A percentile compares a stretch with the other conserved stretches of the same genome.
These are phyloP conservation scores for Globisporangium viniferum DNA, from an alignment of 352 stramenopile genomes.

Conservation along the genomic window DNA sequence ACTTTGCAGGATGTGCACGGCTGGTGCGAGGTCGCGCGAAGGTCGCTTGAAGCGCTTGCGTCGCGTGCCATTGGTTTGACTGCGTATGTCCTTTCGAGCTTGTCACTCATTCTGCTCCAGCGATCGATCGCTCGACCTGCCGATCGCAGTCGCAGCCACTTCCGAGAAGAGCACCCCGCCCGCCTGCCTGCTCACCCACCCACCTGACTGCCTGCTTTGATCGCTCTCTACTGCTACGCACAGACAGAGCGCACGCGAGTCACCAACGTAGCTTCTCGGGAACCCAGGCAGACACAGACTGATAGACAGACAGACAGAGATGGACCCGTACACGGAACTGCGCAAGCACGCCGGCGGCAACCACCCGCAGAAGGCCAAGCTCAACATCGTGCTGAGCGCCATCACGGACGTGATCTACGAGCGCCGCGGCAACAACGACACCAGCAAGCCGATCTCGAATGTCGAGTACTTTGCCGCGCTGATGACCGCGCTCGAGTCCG, in stretches of 20 bases:
- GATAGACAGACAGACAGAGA: slow-evolving; percentile 19
- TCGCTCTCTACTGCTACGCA: neutral
- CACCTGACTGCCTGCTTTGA: neutral
- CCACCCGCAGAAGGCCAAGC: slow-evolving; percentile 81
- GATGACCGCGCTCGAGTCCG: slow-evolving; percentile 83
- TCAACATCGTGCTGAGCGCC: slow-evolving; percentile 81
- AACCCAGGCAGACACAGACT: slow-evolving; percentile 7
- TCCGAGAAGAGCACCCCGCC: slow-evolving; percentile 10
- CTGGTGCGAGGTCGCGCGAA: slow-evolving; percentile 27
- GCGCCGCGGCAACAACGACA: slow-evolving; percentile 32
- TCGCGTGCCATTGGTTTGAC: slow-evolving; percentile 30
- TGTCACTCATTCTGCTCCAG: slow-evolving; percentile 16
- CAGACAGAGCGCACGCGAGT: neutral
- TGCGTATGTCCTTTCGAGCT: slow-evolving; percentile 18
- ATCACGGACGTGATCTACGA: slow-evolving; percentile 85
- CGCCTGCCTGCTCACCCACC: neutral
- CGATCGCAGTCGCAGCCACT: neutral
- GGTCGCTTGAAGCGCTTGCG: slow-evolving; percentile 30
- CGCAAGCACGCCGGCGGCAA: slow-evolving; percentile 70
- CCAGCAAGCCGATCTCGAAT: slow-evolving; percentile 45
- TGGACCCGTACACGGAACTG: slow-evolving; percentile 81
- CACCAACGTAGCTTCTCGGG: neutral
- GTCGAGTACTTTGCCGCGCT: slow-evolving; percentile 87
- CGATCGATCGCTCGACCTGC: slow-evolving; percentile 1
- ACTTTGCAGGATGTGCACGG: neutral